Percentiles rank a stretch among this genome's conserved stretches.
Evolutionary conservation across 805 yeast species (phyloP).

Genomic region (Saturnispora hagleri): DNA sequence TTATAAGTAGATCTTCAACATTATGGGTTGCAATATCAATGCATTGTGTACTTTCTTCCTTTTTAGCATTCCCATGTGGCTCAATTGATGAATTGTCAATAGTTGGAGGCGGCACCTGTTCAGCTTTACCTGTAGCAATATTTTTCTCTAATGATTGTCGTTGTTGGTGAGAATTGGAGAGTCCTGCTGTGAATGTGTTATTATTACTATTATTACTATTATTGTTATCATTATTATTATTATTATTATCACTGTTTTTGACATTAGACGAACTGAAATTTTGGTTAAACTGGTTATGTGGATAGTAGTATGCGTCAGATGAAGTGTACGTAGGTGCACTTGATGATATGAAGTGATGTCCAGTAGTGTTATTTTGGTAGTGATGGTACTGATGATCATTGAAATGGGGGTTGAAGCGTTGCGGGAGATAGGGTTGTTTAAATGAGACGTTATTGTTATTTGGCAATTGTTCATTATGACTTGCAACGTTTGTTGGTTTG

Average conservation of each 20-base stretch:
- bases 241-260: background rate
- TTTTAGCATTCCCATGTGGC: background rate
- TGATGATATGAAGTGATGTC: conserved; percentile 21
- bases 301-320: conserved; percentile 8
- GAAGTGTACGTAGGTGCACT: conserved; percentile 22
- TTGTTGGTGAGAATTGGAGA: background rate
- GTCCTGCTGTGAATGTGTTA: background rate
- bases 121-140: background rate
- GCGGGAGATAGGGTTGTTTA: conserved; percentile 1
- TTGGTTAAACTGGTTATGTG: background rate
- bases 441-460: background rate
- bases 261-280: conserved; percentile 9
- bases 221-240: conserved; percentile 1
- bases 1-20: conserved; percentile 65
- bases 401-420: background rate
- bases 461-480: background rate
- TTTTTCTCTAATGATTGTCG: background rate
- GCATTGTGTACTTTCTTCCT: background rate
- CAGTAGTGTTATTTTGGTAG: conserved; percentile 4
- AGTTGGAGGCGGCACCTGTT: background rate
- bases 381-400: background rate
- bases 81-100: background rate
- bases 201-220: background rate
- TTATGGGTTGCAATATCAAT: conserved; percentile 72
- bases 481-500: background rate